Evolutionary conservation across 225 moss, liverwort and hornwort genomes (phyloP).

Genomic region (Marchantia paleacea): DNA sequence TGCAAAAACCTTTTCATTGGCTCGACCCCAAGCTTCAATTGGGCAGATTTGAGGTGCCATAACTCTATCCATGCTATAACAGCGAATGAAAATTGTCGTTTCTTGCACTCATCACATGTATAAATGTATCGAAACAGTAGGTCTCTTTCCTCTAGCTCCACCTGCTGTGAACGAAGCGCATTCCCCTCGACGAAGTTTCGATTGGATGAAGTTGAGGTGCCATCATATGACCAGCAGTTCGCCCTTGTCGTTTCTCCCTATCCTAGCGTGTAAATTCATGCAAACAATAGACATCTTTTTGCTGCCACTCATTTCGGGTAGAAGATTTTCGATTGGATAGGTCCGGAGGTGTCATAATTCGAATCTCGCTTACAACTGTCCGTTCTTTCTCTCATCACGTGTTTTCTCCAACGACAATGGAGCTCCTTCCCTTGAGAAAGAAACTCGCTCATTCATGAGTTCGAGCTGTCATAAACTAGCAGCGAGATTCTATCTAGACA

Average conservation of each 20-base stretch:
- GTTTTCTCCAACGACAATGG: not conserved
- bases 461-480: not conserved
- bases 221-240: not conserved
- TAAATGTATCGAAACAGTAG: not conserved
- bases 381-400: not conserved
- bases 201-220: not conserved
- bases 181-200: not conserved
- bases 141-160: not conserved
- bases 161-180: not conserved
- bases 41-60: not conserved
- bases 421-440: not conserved
- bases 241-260: not conserved
- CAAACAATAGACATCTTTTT: not conserved
- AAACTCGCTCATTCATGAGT: not conserved
- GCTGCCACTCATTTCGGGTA: not conserved
- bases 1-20: not conserved
- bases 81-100: not conserved
- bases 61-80: not conserved
- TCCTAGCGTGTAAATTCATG: not conserved
- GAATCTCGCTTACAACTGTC: not conserved
- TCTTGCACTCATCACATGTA: not conserved
- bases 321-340: not conserved
- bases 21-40: not conserved
- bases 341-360: not conserved
- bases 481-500: not conserved